Percentiles rank a stretch among this genome's conserved stretches.
Conservation (phyloP, 1,139 yeast species). For the Pneumocystis carinii region DNA sequence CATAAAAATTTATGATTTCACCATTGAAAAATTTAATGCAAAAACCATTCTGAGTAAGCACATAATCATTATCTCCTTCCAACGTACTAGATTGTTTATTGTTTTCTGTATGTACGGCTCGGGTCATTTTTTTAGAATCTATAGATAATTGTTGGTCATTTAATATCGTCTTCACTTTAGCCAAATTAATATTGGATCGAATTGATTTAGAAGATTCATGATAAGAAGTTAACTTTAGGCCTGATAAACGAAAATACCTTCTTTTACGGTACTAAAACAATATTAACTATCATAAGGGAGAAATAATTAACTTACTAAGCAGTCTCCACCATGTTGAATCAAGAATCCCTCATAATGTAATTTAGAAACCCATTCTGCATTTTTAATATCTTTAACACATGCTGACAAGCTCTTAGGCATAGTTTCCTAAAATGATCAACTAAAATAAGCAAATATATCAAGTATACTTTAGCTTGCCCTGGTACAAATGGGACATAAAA, state of each 20-base stretch:
- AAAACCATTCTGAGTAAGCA: constrained; percentile 29
- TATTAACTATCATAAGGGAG: neutral
- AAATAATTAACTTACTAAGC: constrained; percentile 24
- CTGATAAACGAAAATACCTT: constrained; percentile 46
- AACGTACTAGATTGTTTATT: constrained; percentile 5
- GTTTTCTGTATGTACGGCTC: constrained; percentile 20
- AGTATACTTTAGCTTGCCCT: neutral
- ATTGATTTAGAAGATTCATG: constrained; percentile 49
- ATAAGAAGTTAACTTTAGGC: constrained; percentile 46
- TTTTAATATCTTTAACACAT: constrained; percentile 9
- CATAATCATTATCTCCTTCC: constrained; percentile 11
- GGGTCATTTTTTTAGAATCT: constrained; percentile 24
- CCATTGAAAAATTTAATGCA: constrained; percentile 47
- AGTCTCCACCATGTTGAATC: constrained; percentile 71
- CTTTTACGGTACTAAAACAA: constrained; percentile 37
- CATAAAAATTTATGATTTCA: constrained; percentile 49
- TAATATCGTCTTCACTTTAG: constrained; percentile 36
- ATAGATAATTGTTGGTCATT: constrained; percentile 7
- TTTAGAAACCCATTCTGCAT: constrained; percentile 14
- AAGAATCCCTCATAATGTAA: constrained; percentile 41
- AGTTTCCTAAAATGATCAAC: constrained; percentile 2
- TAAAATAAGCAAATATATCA: neutral
- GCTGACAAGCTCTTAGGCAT: constrained; percentile 11
- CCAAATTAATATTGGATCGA: constrained; percentile 49
- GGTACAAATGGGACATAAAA: constrained; percentile 10